These are phyloP conservation scores for Mycena crocata DNA, from an alignment of 768 basidiomycete species.

Conservation along the genomic window DNA sequence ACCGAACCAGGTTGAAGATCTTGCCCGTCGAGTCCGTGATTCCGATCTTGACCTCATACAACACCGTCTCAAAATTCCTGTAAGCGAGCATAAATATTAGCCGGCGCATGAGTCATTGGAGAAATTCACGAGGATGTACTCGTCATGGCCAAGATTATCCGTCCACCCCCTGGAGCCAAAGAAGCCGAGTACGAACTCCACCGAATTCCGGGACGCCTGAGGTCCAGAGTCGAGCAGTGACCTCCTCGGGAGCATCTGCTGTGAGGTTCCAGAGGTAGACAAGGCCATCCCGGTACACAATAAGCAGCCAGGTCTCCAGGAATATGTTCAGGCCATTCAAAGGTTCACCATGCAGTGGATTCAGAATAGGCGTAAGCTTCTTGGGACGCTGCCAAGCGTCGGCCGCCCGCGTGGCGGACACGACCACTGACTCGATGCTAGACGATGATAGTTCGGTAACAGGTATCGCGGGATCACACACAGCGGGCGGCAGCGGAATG, in stretches of 20 bases:
- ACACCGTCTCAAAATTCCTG: slow-evolving; percentile 2
- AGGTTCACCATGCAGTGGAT: not conserved
- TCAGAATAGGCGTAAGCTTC: slow-evolving; percentile 1
- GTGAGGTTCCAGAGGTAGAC: slow-evolving; percentile 57
- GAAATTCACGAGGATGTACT: slow-evolving; percentile 11
- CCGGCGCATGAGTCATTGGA: not conserved
- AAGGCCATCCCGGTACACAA: slow-evolving; percentile 54
- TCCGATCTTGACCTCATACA: slow-evolving; percentile 23
- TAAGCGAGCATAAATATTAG: not conserved
- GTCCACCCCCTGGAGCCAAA: not conserved
- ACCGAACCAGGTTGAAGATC: slow-evolving; percentile 7
- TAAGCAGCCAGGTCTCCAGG: slow-evolving; percentile 61
- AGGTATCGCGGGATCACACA: not conserved
- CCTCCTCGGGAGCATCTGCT: slow-evolving; percentile 19
- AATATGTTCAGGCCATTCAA: slow-evolving; percentile 50
- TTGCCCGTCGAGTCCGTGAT: not conserved
- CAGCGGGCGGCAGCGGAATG: slow-evolving; percentile 17
- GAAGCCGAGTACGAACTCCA: slow-evolving; percentile 21
- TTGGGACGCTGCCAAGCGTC: slow-evolving; percentile 21
- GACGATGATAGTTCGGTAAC: slow-evolving; percentile 1
- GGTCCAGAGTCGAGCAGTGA: slow-evolving; percentile 16
- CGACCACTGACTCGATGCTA: slow-evolving; percentile 22
- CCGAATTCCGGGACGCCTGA: slow-evolving; percentile 16
- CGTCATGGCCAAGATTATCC: slow-evolving; percentile 22
- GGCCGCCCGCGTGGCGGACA: slow-evolving; percentile 15